These are phyloP conservation scores for Daphne laureola DNA, from an alignment of 441 rosid genomes.

Conservation along the genomic window DNA sequence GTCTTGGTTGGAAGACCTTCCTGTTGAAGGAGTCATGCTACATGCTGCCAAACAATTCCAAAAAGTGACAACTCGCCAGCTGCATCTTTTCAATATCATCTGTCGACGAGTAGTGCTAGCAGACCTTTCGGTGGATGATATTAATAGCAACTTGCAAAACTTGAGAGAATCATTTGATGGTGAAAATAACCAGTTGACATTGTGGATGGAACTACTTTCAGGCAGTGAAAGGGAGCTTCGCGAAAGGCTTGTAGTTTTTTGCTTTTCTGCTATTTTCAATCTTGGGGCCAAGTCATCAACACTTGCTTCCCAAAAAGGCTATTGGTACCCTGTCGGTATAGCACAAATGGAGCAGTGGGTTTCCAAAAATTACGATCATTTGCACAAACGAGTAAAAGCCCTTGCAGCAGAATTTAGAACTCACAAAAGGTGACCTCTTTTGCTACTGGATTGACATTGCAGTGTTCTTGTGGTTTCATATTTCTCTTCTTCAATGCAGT, in stretches of 20 bases:
- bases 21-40: slow-evolving; percentile 37
- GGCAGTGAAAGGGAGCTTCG: slow-evolving; percentile 79
- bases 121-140: slow-evolving; percentile 47
- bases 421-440: slow-evolving; percentile 34
- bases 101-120: slow-evolving; percentile 57
- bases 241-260: slow-evolving; percentile 60
- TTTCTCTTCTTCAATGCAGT: not conserved
- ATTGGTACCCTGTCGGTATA: slow-evolving; percentile 59
- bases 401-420: slow-evolving; percentile 36
- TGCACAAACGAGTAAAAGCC: slow-evolving; percentile 33
- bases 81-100: slow-evolving; percentile 72
- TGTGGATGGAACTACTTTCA: slow-evolving; percentile 55
- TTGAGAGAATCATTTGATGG: slow-evolving; percentile 16
- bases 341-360: slow-evolving; percentile 79
- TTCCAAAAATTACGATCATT: slow-evolving; percentile 25
- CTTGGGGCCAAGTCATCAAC: slow-evolving; percentile 19
- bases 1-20: slow-evolving; percentile 24
- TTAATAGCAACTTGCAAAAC: slow-evolving; percentile 32
- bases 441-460: not conserved
- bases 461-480: not conserved
- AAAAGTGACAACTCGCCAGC: slow-evolving; percentile 45
- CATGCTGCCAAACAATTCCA: slow-evolving; percentile 32
- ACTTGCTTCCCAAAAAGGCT: slow-evolving; percentile 19
- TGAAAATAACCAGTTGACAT: slow-evolving; percentile 20
- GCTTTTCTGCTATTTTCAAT: slow-evolving; percentile 40